Evolutionary conservation across 805 yeast species (phyloP), one percentile per base, ranked within the genome.

Genomic region (Cyberlindnera amylophila): DNA sequence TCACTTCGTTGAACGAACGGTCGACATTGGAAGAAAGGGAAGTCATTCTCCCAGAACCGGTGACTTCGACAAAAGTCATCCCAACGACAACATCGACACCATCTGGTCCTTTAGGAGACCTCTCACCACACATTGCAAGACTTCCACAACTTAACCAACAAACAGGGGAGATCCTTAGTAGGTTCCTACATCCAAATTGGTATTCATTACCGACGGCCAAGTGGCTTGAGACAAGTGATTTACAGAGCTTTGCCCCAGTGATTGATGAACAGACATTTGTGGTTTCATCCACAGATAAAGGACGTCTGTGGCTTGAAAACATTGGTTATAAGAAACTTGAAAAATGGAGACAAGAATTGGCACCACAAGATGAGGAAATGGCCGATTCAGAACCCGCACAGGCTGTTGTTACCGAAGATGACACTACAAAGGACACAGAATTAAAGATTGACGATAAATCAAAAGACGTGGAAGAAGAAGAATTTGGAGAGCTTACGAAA

Each of bases 11-110:
- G 29, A 72, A 77, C 27, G 72, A 76, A 23, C 83, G 79, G 54
- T 86, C 97, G 0, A 67, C 74, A 16, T 64, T 89, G 39, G 98
- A 93, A 58, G 77, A 81, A 34, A 77, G 96, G 47, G 81, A 79
- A 38, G 77, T 85, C 2, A 65, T 73, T 3, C 72, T 85, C 4
- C 87, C 86, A 9, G 81, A 81, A 24, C 81, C 82, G 12, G 82
- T 86, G 55, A 71, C 73, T 36, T 58, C 80, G n/a, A 69, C 89
- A 26, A 81, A 80, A 47, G 77, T 87, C 2, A 64, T 87, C 19
- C 93, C 96, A 7, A 70, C 67, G 1, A 41, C 46, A 11, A 33
- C 31, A 10, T 40, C 60, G 1, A 21, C 44, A 10, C 26, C 26
- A 2, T 49, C 65, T 56, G 42, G 62, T 39, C 39, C 55, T 11